Evolutionary conservation across 2,329 filamentous ascomycete genomes (phyloP).

Genomic region (Phialocephala subalpina): DNA sequence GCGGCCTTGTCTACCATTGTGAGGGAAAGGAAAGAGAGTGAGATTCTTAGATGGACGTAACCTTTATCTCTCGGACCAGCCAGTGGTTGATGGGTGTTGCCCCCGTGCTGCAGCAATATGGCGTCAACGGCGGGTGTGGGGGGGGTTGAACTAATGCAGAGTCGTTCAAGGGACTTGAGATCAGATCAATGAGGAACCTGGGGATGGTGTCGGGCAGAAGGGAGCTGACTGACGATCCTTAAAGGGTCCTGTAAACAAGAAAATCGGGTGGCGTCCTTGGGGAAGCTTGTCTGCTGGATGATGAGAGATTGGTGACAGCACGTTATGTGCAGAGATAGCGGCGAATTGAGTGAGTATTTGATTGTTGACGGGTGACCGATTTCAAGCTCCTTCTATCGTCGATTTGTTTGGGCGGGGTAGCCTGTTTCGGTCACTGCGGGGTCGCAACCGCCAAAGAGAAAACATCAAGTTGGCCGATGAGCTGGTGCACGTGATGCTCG

Average conservation of each 20-base stretch:
- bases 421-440: neutral
- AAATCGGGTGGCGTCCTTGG: neutral
- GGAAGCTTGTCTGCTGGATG: neutral
- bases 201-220: constrained; percentile 8
- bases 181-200: constrained; percentile 4
- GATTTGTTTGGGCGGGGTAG: constrained; percentile 1
- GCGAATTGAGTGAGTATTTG: neutral
- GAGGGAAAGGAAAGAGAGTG: neutral
- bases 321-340: neutral
- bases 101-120: constrained; percentile 4
- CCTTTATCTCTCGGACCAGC: constrained; percentile 4
- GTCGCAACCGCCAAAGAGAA: neutral
- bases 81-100: neutral
- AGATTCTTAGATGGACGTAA: neutral
- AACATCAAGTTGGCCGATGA: neutral
- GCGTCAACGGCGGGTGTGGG: constrained; percentile 19
- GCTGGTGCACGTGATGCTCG: neutral
- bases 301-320: neutral
- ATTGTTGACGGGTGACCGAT: neutral
- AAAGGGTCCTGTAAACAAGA: neutral
- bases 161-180: constrained; percentile 9
- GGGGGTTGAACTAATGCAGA: constrained; percentile 16
- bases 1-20: constrained; percentile 9
- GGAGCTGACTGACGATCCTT: constrained; percentile 1
- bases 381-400: neutral